Conservation (phyloP, 202 grass and related monocot genomes). For the Musa balbisiana region DNA sequence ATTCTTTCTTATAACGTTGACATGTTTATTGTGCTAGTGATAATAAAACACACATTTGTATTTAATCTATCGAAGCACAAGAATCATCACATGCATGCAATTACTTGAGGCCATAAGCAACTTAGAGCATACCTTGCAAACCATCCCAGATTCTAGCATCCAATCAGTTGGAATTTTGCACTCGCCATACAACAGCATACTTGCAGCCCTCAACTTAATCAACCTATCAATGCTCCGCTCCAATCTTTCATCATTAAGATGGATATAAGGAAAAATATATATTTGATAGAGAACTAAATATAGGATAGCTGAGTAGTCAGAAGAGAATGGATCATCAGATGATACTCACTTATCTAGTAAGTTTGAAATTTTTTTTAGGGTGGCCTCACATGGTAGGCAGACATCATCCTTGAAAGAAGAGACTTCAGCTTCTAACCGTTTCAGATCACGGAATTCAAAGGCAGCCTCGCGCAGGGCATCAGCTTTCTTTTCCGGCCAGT, state of each 20-base stretch:
- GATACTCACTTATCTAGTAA: slow-evolving; percentile 54
- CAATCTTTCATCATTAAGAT: slow-evolving; percentile 35
- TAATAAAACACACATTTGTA: not conserved
- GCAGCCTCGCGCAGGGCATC: slow-evolving; percentile 67
- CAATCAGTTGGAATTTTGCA: slow-evolving; percentile 77
- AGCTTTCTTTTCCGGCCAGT: slow-evolving; percentile 87
- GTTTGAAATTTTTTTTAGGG: slow-evolving; percentile 49
- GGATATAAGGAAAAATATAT: not conserved
- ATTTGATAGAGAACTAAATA: not conserved
- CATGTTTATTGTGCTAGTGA: not conserved
- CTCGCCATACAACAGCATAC: slow-evolving; percentile 53
- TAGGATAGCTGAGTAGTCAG: not conserved
- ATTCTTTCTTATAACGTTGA: not conserved
- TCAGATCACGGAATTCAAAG: slow-evolving; percentile 67
- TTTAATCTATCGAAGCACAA: not conserved
- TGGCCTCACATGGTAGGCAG: slow-evolving; percentile 40
- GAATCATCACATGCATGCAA: not conserved
- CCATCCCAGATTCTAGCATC: slow-evolving; percentile 85
- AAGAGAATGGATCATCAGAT: not conserved
- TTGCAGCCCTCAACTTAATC: slow-evolving; percentile 47
- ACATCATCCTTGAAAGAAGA: slow-evolving; percentile 41
- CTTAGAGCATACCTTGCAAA: slow-evolving; percentile 39
- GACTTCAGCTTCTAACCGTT: slow-evolving; percentile 39
- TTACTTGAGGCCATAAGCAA: not conserved
- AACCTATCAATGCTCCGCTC: slow-evolving; percentile 64